phyloP scores from a whole-genome alignment of 768 basidiomycete species.

The Neoboletus brunneissimus region DNA sequence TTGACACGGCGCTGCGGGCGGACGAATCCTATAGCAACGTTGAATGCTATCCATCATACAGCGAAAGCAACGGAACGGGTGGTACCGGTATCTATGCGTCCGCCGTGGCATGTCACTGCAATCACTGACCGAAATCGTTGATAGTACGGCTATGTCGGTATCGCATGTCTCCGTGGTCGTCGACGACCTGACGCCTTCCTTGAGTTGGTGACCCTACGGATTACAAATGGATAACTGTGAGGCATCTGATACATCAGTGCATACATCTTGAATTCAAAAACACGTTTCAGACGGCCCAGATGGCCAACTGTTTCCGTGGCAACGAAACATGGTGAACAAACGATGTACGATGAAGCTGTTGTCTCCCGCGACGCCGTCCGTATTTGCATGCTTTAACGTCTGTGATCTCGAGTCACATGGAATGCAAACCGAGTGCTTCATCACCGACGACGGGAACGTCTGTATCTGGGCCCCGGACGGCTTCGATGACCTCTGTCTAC shows the following conservation, averaged over 20 bases:
- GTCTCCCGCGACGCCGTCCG: neutral
- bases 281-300: neutral
- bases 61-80: neutral
- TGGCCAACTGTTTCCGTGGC: neutral
- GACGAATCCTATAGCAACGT: neutral
- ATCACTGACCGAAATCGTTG: neutral
- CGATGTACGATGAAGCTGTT: neutral
- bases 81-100: conserved; percentile 1
- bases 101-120: neutral
- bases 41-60: neutral
- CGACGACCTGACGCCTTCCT: neutral
- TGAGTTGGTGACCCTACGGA: neutral
- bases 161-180: neutral
- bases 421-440: conserved; percentile 42
- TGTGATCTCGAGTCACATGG: neutral
- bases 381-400: neutral
- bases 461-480: conserved; percentile 44
- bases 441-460: conserved; percentile 29
- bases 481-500: conserved; percentile 49
- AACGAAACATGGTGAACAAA: neutral
- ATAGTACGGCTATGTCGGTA: neutral
- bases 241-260: too few relatives aligned
- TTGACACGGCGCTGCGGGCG: neutral
- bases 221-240: neutral
- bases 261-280: neutral